A percentile compares a stretch with the other conserved stretches of the same genome.
Conservation (phyloP, 2,329 filamentous ascomycete species). For the Aspergillus eucalypticola region DNA sequence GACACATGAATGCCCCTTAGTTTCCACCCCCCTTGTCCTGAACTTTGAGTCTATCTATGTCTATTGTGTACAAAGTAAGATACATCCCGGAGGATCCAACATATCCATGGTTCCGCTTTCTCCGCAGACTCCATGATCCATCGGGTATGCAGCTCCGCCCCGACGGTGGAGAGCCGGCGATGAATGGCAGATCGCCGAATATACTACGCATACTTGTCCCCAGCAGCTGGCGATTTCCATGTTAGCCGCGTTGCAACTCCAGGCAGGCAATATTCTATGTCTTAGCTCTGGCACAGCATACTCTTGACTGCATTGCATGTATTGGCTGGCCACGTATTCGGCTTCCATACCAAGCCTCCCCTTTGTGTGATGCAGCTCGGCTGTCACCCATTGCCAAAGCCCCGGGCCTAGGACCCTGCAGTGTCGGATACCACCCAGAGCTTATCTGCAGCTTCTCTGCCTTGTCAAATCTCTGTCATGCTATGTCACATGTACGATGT, state of each 20-base stretch:
- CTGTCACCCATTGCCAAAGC: constrained; percentile 1
- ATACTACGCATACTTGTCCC: not conserved
- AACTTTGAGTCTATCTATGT: not conserved
- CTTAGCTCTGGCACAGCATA: not conserved
- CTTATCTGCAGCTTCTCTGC: not conserved
- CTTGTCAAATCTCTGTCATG: not conserved
- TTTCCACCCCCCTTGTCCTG: not conserved
- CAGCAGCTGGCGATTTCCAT: not conserved
- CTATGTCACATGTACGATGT: not conserved
- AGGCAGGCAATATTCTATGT: constrained; percentile 8
- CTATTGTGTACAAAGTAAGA: no score
- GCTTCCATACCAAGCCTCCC: not conserved
- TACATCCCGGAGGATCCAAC: not conserved
- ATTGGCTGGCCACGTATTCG: not conserved
- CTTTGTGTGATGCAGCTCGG: not conserved
- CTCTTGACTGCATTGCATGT: not conserved
- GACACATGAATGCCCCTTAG: not conserved
- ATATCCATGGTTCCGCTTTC: not conserved
- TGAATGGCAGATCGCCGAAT: constrained; percentile 1
- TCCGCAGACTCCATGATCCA: not conserved
- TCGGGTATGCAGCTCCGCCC: constrained; percentile 1
- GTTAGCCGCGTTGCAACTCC: not conserved
- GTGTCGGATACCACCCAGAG: not conserved
- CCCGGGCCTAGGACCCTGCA: not conserved
- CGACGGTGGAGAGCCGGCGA: not conserved